These are phyloP conservation scores for Tuctoria greenei DNA, from an alignment of 176 grass and related monocot genomes.

Conservation along the genomic window DNA sequence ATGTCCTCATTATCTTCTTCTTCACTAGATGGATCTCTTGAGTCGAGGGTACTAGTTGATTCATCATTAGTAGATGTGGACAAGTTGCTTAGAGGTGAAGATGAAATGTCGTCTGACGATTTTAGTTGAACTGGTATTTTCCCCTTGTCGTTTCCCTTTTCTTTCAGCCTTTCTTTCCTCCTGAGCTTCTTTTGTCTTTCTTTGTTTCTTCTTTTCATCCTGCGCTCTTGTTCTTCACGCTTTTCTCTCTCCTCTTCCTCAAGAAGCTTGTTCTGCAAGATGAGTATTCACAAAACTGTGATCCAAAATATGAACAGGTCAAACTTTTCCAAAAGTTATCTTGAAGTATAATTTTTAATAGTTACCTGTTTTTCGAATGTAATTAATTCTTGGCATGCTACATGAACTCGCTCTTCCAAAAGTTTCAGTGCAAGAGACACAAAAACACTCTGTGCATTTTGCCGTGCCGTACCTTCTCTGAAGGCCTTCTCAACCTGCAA, in stretches of 20 bases:
- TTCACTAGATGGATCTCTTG: slow-evolving; percentile 53
- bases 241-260: slow-evolving; percentile 99
- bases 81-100: slow-evolving; percentile 42
- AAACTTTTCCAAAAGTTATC: not conserved
- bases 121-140: slow-evolving; percentile 44
- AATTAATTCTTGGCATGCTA: slow-evolving; percentile 96
- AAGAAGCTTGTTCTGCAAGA: slow-evolving; percentile 77
- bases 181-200: slow-evolving; percentile 93
- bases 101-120: slow-evolving; percentile 34
- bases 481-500: slow-evolving; percentile 94
- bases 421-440: slow-evolving; percentile 71
- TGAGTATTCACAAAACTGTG: slow-evolving; percentile 16
- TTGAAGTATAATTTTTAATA: slow-evolving; percentile 39
- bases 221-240: slow-evolving; percentile 85
- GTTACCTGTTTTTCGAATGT: slow-evolving; percentile 95
- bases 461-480: slow-evolving; percentile 80
- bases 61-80: slow-evolving; percentile 42
- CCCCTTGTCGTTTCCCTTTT: slow-evolving; percentile 75
- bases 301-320: slow-evolving; percentile 16
- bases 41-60: slow-evolving; percentile 39
- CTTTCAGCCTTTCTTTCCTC: slow-evolving; percentile 92
- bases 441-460: slow-evolving; percentile 87
- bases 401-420: slow-evolving; percentile 76
- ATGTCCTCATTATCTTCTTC: slow-evolving; percentile 42
- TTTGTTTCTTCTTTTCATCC: slow-evolving; percentile 77